Conservation (phyloP, 257 asterid genomes). For the Anisodus acutangulus region DNA sequence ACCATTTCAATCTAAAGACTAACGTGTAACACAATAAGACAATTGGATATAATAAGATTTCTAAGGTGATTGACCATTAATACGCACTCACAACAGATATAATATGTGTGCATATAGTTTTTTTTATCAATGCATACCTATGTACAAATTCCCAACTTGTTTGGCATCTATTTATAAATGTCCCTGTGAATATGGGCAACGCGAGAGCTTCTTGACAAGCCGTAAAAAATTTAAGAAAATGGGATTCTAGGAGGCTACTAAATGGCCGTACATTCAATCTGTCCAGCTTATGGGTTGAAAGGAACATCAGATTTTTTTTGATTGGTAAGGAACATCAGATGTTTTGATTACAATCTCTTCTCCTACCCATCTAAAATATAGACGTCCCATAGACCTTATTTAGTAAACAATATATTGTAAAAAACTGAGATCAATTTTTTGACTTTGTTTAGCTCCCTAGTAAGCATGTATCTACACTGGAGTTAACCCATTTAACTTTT, state of each 20-base stretch:
- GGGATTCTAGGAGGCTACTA: background rate
- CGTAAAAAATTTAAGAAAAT: background rate
- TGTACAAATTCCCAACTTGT: background rate
- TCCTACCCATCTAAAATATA: too few relatives aligned
- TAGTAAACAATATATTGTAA: too few relatives aligned
- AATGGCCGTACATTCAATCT: background rate
- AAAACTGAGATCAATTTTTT: too few relatives aligned
- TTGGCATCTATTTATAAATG: background rate
- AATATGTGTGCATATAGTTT: background rate
- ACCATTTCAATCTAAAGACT: conserved; percentile 15
- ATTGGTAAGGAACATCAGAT: too few relatives aligned
- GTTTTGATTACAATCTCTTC: too few relatives aligned
- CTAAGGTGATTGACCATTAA: background rate
- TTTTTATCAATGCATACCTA: background rate
- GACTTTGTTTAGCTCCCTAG: too few relatives aligned
- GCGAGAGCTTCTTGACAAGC: background rate
- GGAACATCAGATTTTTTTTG: too few relatives aligned
- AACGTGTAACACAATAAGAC: background rate
- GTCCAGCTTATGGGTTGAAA: background rate
- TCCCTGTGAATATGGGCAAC: background rate
- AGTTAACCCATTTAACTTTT: too few relatives aligned
- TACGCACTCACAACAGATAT: background rate
- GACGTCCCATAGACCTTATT: too few relatives aligned
- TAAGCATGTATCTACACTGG: too few relatives aligned
- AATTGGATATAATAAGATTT: background rate